Evolutionary conservation across 257 asterid genomes (phyloP).

Genomic region (Prunella vulgaris): DNA sequence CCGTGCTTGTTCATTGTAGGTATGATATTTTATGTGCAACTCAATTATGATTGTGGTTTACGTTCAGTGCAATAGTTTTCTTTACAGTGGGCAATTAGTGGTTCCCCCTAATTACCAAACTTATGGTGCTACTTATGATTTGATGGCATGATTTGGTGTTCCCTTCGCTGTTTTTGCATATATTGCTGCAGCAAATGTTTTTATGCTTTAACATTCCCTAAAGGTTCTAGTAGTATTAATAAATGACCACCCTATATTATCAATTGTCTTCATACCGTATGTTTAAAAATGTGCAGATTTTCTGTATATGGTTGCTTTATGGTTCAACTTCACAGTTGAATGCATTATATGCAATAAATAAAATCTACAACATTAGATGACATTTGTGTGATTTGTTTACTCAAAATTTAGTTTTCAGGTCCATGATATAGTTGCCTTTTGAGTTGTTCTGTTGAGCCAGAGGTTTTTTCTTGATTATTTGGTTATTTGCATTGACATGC

Average conservation of each 20-base stretch:
- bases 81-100: not conserved
- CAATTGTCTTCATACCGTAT: not conserved
- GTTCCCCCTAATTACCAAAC: not conserved
- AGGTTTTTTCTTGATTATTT: not conserved
- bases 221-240: not conserved
- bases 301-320: not conserved
- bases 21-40: constrained; percentile 27
- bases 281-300: not conserved
- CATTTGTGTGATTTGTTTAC: not conserved
- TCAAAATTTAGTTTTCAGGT: not conserved
- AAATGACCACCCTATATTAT: not conserved
- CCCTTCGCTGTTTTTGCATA: not conserved
- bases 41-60: not conserved
- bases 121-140: not conserved
- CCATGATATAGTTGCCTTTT: not conserved
- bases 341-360: not conserved
- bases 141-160: not conserved
- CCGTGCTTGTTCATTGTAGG: constrained; percentile 99
- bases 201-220: not conserved
- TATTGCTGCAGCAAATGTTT: not conserved
- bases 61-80: not conserved
- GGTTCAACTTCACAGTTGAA: not conserved
- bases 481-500: not conserved
- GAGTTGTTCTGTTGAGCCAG: not conserved
- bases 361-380: not conserved